Base-by-base conservation (phyloP, 176 grass and related monocot genomes). In the Cocos nucifera region DNA sequence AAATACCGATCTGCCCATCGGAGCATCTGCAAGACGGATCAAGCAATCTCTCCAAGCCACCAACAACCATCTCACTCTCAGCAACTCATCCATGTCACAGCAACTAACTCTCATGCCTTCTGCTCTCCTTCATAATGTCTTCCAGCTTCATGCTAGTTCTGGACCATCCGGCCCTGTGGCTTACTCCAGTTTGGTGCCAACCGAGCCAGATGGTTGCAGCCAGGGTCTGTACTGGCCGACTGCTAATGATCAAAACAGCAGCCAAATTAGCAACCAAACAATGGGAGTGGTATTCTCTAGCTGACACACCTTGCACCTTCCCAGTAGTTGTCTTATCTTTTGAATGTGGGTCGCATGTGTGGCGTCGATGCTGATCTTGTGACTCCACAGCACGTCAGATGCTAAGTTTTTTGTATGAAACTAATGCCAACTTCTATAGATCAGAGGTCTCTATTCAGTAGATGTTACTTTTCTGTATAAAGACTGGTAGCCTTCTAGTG, bases 1-100 rank as follows among this genome's bases (percentile, higher is more conserved):
- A 17, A 62, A 22, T 27, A 73, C 60, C 2, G 84, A 97, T 15
- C 75, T 97, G 17, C 93, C 93, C 17, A 73, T 97, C 29, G 80
- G 65, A 8, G 65, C 67, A 14, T 49, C 78, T 0, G 76, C 58
- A 12, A 83, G 70, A 57, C 68, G 63, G 65, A 18, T 57, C 50
- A 82, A 56, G 15, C 51, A 44, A 12, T 55, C 70, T 14, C 15
- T 49, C 27, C 50, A 73, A 44, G 51, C 9, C 35, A 44, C 55
- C 5, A 4, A 24, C 15, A 25, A 48, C 15, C 59, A 73, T 19
- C 51, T 49, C 28, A 21, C 67, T 44, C 35, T 44, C 10, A 3
- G 35, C 35, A 44, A 9, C 35, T 44, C 35, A 44, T 14, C 35
- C 35, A 44, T 44, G 9, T 44, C 19, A 5, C 64, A 19, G 3